Percentiles rank a stretch among this genome's conserved stretches.
These are phyloP conservation scores for Russula ochroleuca DNA, from an alignment of 768 basidiomycete genomes.

Conservation along the genomic window DNA sequence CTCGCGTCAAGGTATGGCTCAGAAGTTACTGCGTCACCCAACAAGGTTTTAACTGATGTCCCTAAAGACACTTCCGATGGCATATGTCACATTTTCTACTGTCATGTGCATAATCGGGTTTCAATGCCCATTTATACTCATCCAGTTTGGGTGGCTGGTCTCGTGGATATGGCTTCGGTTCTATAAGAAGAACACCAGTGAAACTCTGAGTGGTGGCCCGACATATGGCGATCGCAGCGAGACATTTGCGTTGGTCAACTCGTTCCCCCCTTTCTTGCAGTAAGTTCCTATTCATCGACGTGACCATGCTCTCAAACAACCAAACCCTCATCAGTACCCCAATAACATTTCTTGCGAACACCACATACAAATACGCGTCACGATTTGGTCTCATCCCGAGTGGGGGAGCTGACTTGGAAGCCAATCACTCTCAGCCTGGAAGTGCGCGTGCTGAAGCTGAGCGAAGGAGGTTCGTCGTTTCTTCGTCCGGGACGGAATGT, in stretches of 20 bases:
- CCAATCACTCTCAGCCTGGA: constrained; percentile 71
- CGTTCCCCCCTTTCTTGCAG: constrained; percentile 98
- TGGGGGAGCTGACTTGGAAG: constrained; percentile 60
- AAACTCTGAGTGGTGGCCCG: constrained; percentile 56
- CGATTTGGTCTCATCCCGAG: constrained; percentile 73
- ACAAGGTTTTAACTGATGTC: constrained; percentile 3
- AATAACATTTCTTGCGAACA: constrained; percentile 60
- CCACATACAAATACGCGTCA: constrained; percentile 60
- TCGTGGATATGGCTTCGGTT: constrained; percentile 95
- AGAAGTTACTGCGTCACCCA: background rate
- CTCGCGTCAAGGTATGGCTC: constrained; percentile 76
- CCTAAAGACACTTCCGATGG: constrained; percentile 85
- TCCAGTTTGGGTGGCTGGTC: constrained; percentile 99
- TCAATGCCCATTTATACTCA: constrained; percentile 86
- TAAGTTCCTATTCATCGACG: constrained; percentile 34
- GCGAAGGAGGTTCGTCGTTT: constrained; percentile 66
- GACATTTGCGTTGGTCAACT: constrained; percentile 89
- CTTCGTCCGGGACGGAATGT: background rate
- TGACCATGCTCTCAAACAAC: background rate
- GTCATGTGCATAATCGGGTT: constrained; percentile 77
- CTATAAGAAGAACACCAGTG: constrained; percentile 82
- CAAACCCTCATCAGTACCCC: constrained; percentile 50
- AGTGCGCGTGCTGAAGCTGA: constrained; percentile 95
- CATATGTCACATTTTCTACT: constrained; percentile 85
- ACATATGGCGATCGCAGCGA: constrained; percentile 92